phyloP scores from a whole-genome alignment of 2,329 filamentous ascomycete species.

The Helotiales sp. region DNA sequence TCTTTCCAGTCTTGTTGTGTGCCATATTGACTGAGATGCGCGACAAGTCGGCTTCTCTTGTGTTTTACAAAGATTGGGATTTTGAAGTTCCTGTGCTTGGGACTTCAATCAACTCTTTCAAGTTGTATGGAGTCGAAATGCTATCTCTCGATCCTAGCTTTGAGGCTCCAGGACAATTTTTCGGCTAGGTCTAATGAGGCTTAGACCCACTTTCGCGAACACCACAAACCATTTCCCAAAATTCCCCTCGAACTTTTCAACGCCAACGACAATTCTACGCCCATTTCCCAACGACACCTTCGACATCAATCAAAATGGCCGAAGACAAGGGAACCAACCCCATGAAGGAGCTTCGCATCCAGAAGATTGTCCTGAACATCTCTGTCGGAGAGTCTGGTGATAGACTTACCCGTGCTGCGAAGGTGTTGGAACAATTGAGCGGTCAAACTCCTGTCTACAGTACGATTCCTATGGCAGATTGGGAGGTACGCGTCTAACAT shows the following conservation, averaged over 20 bases:
- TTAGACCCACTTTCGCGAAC: conserved; percentile 13
- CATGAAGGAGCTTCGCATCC: conserved; percentile 99
- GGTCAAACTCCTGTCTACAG: conserved; percentile 99
- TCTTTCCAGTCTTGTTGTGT: conserved; percentile 99
- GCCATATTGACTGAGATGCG: conserved; percentile 58
- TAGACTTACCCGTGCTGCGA: conserved; percentile 98
- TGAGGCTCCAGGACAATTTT: conserved; percentile 6
- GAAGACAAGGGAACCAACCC: conserved; percentile 91
- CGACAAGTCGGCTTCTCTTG: conserved; percentile 37
- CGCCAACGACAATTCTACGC: conserved; percentile 14
- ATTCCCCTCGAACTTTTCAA: conserved; percentile 21
- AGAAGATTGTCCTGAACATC: conserved; percentile 99
- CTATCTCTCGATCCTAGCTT: conserved; percentile 11
- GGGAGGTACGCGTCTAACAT: conserved; percentile 20
- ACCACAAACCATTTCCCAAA: conserved; percentile 15
- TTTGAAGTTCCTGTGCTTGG: conserved; percentile 33
- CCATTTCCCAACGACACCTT: conserved; percentile 16
- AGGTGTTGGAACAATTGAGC: conserved; percentile 99
- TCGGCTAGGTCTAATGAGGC: conserved; percentile 8
- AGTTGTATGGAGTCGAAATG: conserved; percentile 27
- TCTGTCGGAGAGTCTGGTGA: conserved; percentile 99
- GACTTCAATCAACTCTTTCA: conserved; percentile 34
- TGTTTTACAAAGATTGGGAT: conserved; percentile 36
- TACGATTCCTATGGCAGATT: conserved; percentile 48
- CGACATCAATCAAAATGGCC: conserved; percentile 47